Percentiles rank a stretch among this genome's conserved stretches.
phyloP scores from a whole-genome alignment of 768 basidiomycete species.

The Mycena belliarum region DNA sequence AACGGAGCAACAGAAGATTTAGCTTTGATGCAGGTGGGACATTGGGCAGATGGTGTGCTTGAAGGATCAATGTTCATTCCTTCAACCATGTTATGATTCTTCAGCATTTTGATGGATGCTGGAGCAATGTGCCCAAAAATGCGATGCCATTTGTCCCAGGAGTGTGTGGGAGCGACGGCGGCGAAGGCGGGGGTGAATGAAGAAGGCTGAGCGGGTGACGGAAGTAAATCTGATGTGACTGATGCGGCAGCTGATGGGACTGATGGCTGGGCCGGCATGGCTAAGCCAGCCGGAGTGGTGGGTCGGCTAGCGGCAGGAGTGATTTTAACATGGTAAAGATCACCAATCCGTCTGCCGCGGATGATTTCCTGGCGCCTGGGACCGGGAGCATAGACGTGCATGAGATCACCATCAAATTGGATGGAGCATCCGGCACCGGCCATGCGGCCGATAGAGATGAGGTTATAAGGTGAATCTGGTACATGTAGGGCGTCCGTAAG shows the following conservation, averaged over 20 bases:
- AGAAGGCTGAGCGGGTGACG: neutral
- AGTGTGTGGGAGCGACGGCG: neutral
- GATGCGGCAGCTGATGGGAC: neutral
- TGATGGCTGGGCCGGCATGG: neutral
- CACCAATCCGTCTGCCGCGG: constrained; percentile 6
- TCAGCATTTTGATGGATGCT: constrained; percentile 21
- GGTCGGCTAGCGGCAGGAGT: neutral
- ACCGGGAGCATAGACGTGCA: constrained; percentile 6
- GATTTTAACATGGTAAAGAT: constrained; percentile 6
- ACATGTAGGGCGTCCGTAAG: neutral
- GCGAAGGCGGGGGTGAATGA: neutral
- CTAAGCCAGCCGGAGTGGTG: neutral
- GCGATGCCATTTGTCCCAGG: constrained; percentile 11
- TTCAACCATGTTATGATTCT: constrained; percentile 22
- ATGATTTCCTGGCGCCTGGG: constrained; percentile 6
- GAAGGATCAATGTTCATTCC: constrained; percentile 23
- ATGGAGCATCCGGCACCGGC: neutral
- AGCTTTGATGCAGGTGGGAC: constrained; percentile 26
- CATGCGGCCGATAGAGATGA: neutral
- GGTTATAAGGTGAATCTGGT: neutral
- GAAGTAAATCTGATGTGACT: no score
- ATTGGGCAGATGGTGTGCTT: constrained; percentile 18
- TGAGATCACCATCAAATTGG: neutral
- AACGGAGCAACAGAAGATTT: constrained; percentile 25
- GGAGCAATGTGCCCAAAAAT: constrained; percentile 26